phyloP scores from a whole-genome alignment of 371 early-diverging fungal genomes.

The Circinella minor region DNA sequence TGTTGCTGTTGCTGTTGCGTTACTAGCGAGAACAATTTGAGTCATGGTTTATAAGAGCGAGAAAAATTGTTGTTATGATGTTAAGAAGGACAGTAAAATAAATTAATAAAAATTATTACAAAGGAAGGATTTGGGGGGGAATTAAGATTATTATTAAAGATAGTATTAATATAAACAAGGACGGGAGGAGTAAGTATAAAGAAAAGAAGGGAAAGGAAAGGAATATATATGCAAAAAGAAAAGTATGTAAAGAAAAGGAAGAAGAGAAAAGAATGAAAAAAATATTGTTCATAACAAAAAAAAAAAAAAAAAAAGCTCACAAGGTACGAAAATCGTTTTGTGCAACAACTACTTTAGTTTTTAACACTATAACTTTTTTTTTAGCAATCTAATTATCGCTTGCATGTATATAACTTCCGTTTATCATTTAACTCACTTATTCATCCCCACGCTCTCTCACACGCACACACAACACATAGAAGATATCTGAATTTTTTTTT shows the following conservation, averaged over 20 bases:
- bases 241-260: background rate
- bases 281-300: no score
- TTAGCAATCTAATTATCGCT: background rate
- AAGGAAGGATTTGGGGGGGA: background rate
- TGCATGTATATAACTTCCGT: no score
- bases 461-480: no score
- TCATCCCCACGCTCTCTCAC: no score
- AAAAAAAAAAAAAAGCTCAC: background rate
- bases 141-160: background rate
- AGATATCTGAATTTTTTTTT: no score
- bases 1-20: background rate
- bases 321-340: background rate
- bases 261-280: background rate
- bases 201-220: slow-evolving; percentile 4
- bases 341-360: slow-evolving; percentile 2
- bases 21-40: slow-evolving; percentile 17
- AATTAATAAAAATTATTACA: background rate
- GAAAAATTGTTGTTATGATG: background rate
- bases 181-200: background rate
- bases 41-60: slow-evolving; percentile 6
- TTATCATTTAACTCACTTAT: no score
- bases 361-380: background rate
- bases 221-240: background rate
- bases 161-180: slow-evolving; percentile 1
- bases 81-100: background rate